Percentiles rank a stretch among this genome's conserved stretches.
Evolutionary conservation across 495 filamentous ascomycete genomes (phyloP).

Genomic region (Pyrenopolyporus hunteri): DNA sequence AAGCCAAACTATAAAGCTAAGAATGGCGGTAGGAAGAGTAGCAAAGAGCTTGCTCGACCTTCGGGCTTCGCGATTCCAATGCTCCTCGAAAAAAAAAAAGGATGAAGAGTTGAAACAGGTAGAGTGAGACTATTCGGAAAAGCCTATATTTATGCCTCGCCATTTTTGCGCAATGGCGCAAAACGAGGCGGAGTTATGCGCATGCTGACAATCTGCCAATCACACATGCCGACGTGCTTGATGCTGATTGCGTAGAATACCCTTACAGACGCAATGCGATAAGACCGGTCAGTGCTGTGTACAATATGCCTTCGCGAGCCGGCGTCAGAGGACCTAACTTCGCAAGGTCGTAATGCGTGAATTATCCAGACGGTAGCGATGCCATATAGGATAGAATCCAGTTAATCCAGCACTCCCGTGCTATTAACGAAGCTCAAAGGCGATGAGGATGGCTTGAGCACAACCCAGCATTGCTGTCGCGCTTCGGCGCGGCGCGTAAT

Average conservation of each 20-base stretch:
- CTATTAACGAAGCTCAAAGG: neutral
- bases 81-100: slow-evolving; percentile 1
- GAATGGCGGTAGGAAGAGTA: neutral
- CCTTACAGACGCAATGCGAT: slow-evolving; percentile 12
- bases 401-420: neutral
- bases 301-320: slow-evolving; percentile 24
- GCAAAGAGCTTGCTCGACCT: neutral
- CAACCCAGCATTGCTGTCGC: slow-evolving; percentile 9
- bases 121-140: slow-evolving; percentile 9
- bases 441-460: slow-evolving; percentile 21
- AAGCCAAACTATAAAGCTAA: neutral
- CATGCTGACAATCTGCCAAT: slow-evolving; percentile 35
- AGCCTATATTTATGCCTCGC: slow-evolving; percentile 34
- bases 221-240: slow-evolving; percentile 28
- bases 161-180: slow-evolving; percentile 42
- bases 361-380: neutral
- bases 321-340: neutral
- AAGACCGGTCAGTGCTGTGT: slow-evolving; percentile 13
- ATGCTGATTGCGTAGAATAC: slow-evolving; percentile 35
- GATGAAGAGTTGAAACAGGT: slow-evolving; percentile 3
- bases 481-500: slow-evolving; percentile 16
- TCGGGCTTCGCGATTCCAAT: neutral
- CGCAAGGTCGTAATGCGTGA: slow-evolving; percentile 11
- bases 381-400: slow-evolving; percentile 6
- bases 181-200: slow-evolving; percentile 40